These are phyloP conservation scores for Silene coronaria DNA, from an alignment of 179 eudicot genomes.

Conservation along the genomic window DNA sequence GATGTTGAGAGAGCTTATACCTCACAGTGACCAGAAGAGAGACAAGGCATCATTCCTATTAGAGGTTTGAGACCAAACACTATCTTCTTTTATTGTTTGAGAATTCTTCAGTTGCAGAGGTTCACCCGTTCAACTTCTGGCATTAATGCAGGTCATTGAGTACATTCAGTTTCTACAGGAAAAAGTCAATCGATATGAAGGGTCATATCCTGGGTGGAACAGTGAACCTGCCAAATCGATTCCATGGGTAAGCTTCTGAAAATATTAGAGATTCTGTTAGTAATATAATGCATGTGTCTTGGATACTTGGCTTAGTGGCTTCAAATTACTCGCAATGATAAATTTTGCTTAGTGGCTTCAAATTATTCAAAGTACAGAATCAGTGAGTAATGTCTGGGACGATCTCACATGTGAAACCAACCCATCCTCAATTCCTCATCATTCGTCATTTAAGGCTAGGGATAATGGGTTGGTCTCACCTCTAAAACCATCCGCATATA, in stretches of 20 bases:
- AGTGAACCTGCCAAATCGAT: conserved; percentile 50
- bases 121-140: conserved; percentile 7
- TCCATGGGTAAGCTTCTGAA: conserved; percentile 52
- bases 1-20: conserved; percentile 81
- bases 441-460: no score
- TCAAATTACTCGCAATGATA: background rate
- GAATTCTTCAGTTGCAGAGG: background rate
- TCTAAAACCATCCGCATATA: background rate
- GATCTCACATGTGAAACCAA: background rate
- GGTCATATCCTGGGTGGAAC: conserved; percentile 67
- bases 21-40: conserved; percentile 87
- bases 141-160: conserved; percentile 66
- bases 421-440: no score
- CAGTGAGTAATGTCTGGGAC: background rate
- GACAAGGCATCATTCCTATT: conserved; percentile 92
- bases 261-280: conserved; percentile 3
- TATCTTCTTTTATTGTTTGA: background rate
- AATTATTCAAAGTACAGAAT: background rate
- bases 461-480: background rate
- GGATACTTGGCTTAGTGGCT: background rate
- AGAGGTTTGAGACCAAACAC: conserved; percentile 46
- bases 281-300: background rate
- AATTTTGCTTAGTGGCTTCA: no score
- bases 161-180: conserved; percentile 85
- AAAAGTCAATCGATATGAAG: conserved; percentile 74